Conservation (phyloP, 768 basidiomycete genomes). For the Lactarius hatsudake region DNA sequence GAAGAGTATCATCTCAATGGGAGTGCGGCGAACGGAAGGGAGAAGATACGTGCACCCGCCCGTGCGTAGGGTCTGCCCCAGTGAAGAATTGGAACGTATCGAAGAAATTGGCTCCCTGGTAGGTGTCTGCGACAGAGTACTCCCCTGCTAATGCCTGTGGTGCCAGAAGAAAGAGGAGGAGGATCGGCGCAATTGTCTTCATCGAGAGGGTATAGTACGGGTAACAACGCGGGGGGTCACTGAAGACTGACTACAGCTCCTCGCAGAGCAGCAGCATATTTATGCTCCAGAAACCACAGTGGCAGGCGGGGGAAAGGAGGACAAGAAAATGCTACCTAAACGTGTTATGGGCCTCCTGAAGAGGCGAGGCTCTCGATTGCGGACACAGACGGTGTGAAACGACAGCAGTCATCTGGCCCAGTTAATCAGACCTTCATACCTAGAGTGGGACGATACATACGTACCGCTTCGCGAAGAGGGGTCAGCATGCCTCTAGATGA, state of each 20-base stretch:
- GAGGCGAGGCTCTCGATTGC: not conserved
- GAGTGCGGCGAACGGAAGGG: not conserved
- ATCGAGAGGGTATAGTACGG: not conserved
- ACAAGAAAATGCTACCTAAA: not conserved
- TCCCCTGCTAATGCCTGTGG: not conserved
- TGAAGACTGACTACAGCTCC: not conserved
- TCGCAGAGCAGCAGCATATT: constrained; percentile 3
- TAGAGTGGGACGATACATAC: not conserved
- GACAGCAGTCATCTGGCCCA: not conserved
- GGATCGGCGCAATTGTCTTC: not conserved
- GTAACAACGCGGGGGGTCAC: not conserved
- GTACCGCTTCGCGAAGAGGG: not conserved
- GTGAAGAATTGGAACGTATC: constrained; percentile 21
- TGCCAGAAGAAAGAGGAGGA: not conserved
- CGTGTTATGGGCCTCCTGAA: not conserved
- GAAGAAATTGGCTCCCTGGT: constrained; percentile 18
- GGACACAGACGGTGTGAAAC: not conserved
- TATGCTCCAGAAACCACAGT: not conserved
- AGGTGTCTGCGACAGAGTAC: constrained; percentile 17
- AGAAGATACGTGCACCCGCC: constrained; percentile 19
- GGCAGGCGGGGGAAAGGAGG: not conserved
- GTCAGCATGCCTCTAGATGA: not conserved
- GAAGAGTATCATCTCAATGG: too few relatives aligned
- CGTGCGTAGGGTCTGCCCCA: constrained; percentile 20
- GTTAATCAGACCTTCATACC: not conserved